Evolutionary conservation across 768 basidiomycete species (phyloP), one percentile per base, ranked within the genome.

Genomic region (Nidularia sp.): DNA sequence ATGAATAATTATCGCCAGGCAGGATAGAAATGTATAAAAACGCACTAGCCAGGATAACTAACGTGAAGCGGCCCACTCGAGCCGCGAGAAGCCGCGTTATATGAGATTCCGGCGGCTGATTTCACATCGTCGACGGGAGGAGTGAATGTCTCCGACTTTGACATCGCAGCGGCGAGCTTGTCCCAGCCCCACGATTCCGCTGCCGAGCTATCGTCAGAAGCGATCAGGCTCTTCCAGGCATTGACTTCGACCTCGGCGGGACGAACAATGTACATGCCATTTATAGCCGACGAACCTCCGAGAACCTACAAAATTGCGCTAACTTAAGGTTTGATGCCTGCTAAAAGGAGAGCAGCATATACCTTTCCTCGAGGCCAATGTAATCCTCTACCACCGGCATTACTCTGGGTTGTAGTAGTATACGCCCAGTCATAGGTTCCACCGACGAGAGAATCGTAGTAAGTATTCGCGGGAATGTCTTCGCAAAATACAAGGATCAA

Each of bases 271-370:
- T 84, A 87, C 74, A 88, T 75, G 46, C 83, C 85, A 64, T 90
- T 90, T 49, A 87, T 72, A 6, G 86, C 84, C 32, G 83, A 75
- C 0, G 80, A 84, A 5, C 87, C 86, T 49, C 87, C 86, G 22
- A 90, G 72, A 42, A 84, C 72, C 71, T 86, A 45, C 13, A 10
- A 41, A 35, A 18, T 29, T 9, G 41, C n/a, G 31, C 12, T 29
- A 32, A 31, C 22, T 34, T 12, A 50, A 32, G 13, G 36, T 12
- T 41, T 31, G 18, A 49, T 18, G 34, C 46, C 33, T 4, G 18
- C 43, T 22, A 22, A 32, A 10, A 10, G n/a, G 6, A 12, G n/a
- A 36, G 6, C 10, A 15, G 6, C 8, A 46, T 46, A 32, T 47
- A 83, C 79, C 64, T 81, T 84, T 33, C 87, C 88, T 34, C 81